These are phyloP conservation scores for Tetrapisispora arboricola DNA, from an alignment of 805 yeast species.

Conservation along the genomic window DNA sequence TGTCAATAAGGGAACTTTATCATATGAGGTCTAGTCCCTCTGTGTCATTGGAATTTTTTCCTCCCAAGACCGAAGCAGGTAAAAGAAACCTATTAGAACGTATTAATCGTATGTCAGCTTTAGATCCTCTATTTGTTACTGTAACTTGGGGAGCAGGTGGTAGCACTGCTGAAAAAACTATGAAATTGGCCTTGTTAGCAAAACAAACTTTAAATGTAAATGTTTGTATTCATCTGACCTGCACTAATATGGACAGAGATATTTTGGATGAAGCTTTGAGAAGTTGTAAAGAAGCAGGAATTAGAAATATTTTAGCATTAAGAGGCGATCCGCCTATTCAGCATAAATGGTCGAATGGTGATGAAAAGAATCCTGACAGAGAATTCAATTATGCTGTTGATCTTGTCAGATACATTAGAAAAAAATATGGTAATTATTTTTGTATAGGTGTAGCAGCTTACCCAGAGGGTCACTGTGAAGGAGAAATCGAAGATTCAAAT, in stretches of 20 bases:
- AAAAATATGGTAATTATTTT: slow-evolving; percentile 66
- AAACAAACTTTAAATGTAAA: slow-evolving; percentile 71
- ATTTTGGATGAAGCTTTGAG: slow-evolving; percentile 72
- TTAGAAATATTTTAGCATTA: slow-evolving; percentile 79
- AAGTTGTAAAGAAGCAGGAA: slow-evolving; percentile 65
- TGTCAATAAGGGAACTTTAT: slow-evolving; percentile 40
- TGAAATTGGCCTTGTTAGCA: slow-evolving; percentile 72
- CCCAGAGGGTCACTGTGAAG: slow-evolving; percentile 96
- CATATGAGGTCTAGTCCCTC: slow-evolving; percentile 42
- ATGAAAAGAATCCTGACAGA: slow-evolving; percentile 37
- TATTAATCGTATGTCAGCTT: slow-evolving; percentile 74
- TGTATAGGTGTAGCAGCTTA: slow-evolving; percentile 96
- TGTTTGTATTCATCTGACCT: slow-evolving; percentile 88
- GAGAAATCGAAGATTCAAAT: slow-evolving; percentile 47
- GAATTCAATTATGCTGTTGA: slow-evolving; percentile 77
- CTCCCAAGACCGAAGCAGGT: slow-evolving; percentile 92
- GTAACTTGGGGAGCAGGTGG: slow-evolving; percentile 99
- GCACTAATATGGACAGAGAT: slow-evolving; percentile 78
- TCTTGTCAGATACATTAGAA: slow-evolving; percentile 68
- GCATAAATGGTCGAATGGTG: slow-evolving; percentile 22
- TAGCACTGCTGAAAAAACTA: slow-evolving; percentile 74
- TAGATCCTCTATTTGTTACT: slow-evolving; percentile 83
- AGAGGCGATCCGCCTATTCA: slow-evolving; percentile 95
- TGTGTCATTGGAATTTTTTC: slow-evolving; percentile 90
- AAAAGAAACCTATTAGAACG: slow-evolving; percentile 76